phyloP scores from a whole-genome alignment of 1,139 yeast genomes.

The Geotrichum siamense region DNA sequence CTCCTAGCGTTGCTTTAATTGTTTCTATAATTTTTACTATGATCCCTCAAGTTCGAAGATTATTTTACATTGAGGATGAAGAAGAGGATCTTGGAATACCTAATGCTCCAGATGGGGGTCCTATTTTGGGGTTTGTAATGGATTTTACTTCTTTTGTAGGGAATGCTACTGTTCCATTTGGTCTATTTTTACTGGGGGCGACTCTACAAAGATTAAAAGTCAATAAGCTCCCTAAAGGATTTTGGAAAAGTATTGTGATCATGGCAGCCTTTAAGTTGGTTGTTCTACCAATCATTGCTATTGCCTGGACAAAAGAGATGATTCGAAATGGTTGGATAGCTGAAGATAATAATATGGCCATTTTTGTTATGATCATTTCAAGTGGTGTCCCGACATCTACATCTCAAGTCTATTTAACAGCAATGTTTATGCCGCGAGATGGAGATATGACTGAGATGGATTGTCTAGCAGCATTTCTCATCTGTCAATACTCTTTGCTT shows the following conservation, averaged over 20 bases:
- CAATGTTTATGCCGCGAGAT: slow-evolving; percentile 63
- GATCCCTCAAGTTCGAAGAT: slow-evolving; percentile 80
- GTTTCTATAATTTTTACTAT: slow-evolving; percentile 59
- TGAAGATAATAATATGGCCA: slow-evolving; percentile 48
- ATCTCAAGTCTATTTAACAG: slow-evolving; percentile 72
- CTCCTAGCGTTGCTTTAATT: slow-evolving; percentile 61
- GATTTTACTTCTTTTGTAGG: slow-evolving; percentile 76
- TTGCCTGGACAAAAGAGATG: slow-evolving; percentile 48
- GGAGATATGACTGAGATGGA: slow-evolving; percentile 64
- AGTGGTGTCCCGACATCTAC: slow-evolving; percentile 87
- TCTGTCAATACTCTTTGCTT: slow-evolving; percentile 58
- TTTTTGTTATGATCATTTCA: slow-evolving; percentile 65
- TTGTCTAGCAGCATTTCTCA: slow-evolving; percentile 64
- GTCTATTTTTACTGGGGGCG: slow-evolving; percentile 74
- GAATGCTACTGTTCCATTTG: slow-evolving; percentile 82
- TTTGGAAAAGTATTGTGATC: slow-evolving; percentile 54
- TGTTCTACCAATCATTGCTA: slow-evolving; percentile 55
- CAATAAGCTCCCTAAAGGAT: slow-evolving; percentile 53
- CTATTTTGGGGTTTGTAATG: slow-evolving; percentile 77
- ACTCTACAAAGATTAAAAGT: slow-evolving; percentile 69
- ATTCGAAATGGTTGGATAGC: slow-evolving; percentile 44
- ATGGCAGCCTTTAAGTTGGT: slow-evolving; percentile 44
- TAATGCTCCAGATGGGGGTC: slow-evolving; percentile 75
- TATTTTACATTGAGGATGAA: slow-evolving; percentile 47
- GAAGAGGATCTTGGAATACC: slow-evolving; percentile 40